Conservation (phyloP, 106 monocot species). For the Acorus calamus region DNA sequence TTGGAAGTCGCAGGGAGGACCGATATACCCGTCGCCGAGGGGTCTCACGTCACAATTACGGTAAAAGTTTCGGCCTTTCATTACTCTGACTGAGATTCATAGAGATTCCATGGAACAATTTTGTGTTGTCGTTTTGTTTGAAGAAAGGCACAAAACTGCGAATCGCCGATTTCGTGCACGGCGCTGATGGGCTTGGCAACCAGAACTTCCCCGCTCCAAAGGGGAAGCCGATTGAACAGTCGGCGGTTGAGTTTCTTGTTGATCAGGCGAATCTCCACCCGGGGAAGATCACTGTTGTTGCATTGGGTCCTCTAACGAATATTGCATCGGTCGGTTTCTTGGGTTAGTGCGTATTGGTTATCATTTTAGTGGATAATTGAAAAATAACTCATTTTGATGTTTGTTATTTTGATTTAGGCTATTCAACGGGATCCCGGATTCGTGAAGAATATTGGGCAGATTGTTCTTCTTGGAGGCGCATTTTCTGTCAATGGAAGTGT, state of each 20-base stretch:
- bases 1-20: conserved; percentile 79
- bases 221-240: conserved; percentile 54
- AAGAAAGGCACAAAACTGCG: conserved; percentile 85
- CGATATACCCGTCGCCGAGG: conserved; percentile 93
- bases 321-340: conserved; percentile 67
- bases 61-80: conserved; percentile 29
- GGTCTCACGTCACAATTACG: conserved; percentile 79
- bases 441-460: conserved; percentile 73
- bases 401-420: conserved; percentile 43
- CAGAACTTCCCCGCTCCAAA: conserved; percentile 80
- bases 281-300: conserved; percentile 78
- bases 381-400: neutral
- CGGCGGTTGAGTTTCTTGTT: conserved; percentile 72
- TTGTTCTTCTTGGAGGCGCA: conserved; percentile 94
- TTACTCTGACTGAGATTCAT: too few relatives aligned
- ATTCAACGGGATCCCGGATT: conserved; percentile 84
- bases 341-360: too few relatives aligned
- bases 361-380: too few relatives aligned
- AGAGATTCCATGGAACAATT: too few relatives aligned
- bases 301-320: conserved; percentile 90
- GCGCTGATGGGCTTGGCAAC: conserved; percentile 91
- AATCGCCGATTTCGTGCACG: conserved; percentile 87
- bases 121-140: conserved; percentile 9
- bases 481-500: conserved; percentile 97
- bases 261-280: conserved; percentile 66